Evolutionary conservation across 2,329 filamentous ascomycete genomes (phyloP).

Genomic region (Calonectria hawksworthii): DNA sequence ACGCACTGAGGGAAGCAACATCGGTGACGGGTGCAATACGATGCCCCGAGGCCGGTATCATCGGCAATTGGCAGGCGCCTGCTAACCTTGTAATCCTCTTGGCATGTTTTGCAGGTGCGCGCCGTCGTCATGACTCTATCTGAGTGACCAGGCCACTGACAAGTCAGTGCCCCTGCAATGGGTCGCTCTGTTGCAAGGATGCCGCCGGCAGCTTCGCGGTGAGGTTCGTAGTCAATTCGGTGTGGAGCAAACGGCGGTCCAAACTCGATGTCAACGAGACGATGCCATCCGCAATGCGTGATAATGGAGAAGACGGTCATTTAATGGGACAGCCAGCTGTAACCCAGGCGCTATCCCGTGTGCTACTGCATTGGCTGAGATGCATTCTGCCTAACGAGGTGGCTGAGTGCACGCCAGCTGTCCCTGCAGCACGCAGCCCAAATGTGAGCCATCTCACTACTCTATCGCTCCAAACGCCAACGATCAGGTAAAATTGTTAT

Average conservation of each 20-base stretch:
- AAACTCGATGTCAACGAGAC: neutral
- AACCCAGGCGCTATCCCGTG: neutral
- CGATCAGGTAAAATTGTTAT: neutral
- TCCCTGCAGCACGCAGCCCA: neutral
- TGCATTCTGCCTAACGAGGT: neutral
- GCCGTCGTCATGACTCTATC: neutral
- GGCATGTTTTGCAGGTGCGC: neutral
- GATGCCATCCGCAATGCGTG: neutral
- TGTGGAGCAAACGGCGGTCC: neutral
- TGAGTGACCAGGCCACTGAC: neutral
- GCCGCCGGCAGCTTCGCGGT: neutral
- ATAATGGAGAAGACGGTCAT: neutral
- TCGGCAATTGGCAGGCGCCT: neutral
- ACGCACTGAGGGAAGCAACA: neutral
- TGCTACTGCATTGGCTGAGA: neutral
- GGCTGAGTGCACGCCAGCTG: neutral
- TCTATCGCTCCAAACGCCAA: neutral
- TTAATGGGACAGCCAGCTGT: neutral
- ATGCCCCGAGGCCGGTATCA: neutral
- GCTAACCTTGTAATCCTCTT: neutral
- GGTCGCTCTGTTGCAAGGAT: neutral
- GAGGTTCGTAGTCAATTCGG: neutral
- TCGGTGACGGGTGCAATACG: conserved; percentile 13
- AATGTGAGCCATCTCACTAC: neutral
- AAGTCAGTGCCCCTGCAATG: neutral